A percentile compares a stretch with the other conserved stretches of the same genome.
Conservation (phyloP, 163 green algal genomes). For the Dunaliella salina region DNA sequence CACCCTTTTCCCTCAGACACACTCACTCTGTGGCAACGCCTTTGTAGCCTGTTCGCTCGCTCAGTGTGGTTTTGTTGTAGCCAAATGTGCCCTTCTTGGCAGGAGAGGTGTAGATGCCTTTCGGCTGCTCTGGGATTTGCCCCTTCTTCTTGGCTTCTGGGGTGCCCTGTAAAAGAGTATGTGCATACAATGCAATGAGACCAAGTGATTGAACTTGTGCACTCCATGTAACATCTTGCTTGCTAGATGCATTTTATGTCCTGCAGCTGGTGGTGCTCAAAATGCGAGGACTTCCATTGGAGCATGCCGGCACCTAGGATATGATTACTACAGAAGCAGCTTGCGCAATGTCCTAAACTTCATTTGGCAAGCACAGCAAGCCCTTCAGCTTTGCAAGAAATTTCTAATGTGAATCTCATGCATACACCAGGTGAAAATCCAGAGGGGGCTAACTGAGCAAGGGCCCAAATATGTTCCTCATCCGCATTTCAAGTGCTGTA, state of each 20-base stretch:
- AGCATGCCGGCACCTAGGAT: too few relatives aligned
- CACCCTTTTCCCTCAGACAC: not conserved
- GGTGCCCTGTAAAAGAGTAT: not conserved
- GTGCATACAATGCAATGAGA: not conserved
- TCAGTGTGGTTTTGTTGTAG: slow-evolving; percentile 55
- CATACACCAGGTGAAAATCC: too few relatives aligned
- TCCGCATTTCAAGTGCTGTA: too few relatives aligned
- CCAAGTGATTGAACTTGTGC: not conserved
- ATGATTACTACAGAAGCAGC: too few relatives aligned
- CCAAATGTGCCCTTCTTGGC: slow-evolving; percentile 51
- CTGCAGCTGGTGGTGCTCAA: not conserved
- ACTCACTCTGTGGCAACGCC: slow-evolving; percentile 37
- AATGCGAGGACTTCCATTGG: not conserved
- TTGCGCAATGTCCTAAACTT: too few relatives aligned
- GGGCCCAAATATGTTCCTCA: too few relatives aligned
- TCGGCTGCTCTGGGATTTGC: slow-evolving; percentile 29
- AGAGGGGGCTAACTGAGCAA: too few relatives aligned
- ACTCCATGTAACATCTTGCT: too few relatives aligned
- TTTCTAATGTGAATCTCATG: too few relatives aligned
- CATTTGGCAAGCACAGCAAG: too few relatives aligned
- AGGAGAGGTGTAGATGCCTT: slow-evolving; percentile 50
- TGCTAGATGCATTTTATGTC: not conserved
- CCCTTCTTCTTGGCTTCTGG: slow-evolving; percentile 30
- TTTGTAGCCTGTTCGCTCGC: slow-evolving; percentile 38
- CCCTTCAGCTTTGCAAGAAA: too few relatives aligned